These are phyloP conservation scores for Darksidea phi DNA, from an alignment of 495 filamentous ascomycete species.

Conservation along the genomic window DNA sequence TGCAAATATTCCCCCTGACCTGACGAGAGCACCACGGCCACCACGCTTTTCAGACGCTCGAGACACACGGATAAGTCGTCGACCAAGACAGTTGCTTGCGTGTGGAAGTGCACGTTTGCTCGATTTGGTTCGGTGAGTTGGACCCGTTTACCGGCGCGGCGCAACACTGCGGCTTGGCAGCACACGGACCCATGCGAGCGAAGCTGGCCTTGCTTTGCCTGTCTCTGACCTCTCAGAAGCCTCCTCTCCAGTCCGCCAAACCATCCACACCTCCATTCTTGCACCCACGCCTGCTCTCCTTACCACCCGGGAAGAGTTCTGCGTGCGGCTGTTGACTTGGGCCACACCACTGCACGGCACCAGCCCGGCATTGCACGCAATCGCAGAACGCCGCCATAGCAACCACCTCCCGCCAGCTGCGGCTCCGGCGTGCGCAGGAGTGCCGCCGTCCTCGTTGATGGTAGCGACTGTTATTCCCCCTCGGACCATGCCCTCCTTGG, in stretches of 20 bases:
- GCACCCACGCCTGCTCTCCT: slow-evolving; percentile 11
- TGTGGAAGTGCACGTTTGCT: not conserved
- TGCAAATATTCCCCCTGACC: slow-evolving; percentile 16
- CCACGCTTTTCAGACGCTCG: not conserved
- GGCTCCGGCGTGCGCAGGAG: slow-evolving; percentile 17
- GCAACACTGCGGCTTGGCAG: not conserved
- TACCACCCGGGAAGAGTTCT: not conserved
- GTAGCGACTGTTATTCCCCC: slow-evolving; percentile 15
- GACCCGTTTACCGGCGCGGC: slow-evolving; percentile 24
- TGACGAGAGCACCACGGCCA: not conserved
- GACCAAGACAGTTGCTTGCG: slow-evolving; percentile 3
- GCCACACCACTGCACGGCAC: not conserved
- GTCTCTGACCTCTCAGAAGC: slow-evolving; percentile 29
- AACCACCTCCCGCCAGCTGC: slow-evolving; percentile 2
- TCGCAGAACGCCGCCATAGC: not conserved
- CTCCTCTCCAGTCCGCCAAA: not conserved
- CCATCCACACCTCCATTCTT: slow-evolving; percentile 34
- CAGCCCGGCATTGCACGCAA: not conserved
- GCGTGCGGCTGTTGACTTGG: too few species aligned
- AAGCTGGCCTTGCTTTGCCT: slow-evolving; percentile 30
- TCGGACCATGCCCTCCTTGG: slow-evolving; percentile 37
- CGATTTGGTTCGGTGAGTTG: not conserved
- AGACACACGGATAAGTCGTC: not conserved
- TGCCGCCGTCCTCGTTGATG: slow-evolving; percentile 4
- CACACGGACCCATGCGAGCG: slow-evolving; percentile 5